Evolutionary conservation across 345 rosid genomes (phyloP), one percentile per base, ranked within the genome.

Genomic region (Ailanthus altissimus): DNA sequence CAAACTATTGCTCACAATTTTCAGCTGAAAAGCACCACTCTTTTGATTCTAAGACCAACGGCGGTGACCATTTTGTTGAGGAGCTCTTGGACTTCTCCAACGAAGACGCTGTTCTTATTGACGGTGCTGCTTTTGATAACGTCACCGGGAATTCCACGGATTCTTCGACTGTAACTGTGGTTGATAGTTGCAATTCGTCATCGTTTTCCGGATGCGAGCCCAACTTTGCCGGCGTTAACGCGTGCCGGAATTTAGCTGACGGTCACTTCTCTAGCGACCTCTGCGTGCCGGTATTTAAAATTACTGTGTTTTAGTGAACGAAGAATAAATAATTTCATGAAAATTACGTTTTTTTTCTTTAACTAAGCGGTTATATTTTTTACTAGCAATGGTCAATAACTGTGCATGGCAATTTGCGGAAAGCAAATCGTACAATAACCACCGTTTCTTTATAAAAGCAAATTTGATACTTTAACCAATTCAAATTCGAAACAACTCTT

Each of bases 31-130:
- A 78, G 51, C 85, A 75, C 60, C 89, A 75, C 60, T 74, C 84
- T 26, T 60, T 70, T 13, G 86, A 84, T 53, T 70, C 84, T 49
- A 87, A 81, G 72, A 59, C 74, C 11, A 23, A 49, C 43, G 77
- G 72, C 9, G 80, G 81, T 5, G 94, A 94, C 73, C 94, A 92
- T 73, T 96, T 96, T 8, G 98, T 96, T 3, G 99, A 96, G 77
- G 99, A 96, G 77, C 94, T 96, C 12, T 73, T 95, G 20, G 94
- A 96, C 81, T 93, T 93, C 83, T 89, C 98, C 75, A 89, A 92
- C 79, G 94, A 90, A 15, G 95, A 90, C 56, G 85, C 86, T 80
- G 86, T 80, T 23, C 75, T 82, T 15, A 83, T 79, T 26, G 91
- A 86, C 25, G 81, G 25, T 8, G 63, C 74, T 15, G 65, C 79